Evolutionary conservation across 78 protist species (phyloP).

Genomic region (Dictyostelium citrinum): DNA sequence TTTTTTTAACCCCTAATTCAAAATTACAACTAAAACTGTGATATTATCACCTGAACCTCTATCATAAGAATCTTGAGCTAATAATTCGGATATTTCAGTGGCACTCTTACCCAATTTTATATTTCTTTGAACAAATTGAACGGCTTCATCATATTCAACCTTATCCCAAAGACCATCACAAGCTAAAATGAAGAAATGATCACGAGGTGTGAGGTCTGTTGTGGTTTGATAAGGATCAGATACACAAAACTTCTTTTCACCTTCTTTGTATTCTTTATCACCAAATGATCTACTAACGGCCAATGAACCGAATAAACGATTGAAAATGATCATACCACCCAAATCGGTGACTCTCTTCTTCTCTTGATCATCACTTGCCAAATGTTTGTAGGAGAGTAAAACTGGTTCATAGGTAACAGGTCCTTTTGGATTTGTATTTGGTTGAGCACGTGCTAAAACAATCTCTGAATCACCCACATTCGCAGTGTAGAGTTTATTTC

Average conservation of each 20-base stretch:
- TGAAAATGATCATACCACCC: constrained; percentile 85
- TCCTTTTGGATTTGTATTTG: neutral
- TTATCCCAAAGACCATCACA: constrained; percentile 88
- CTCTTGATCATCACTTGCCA: constrained; percentile 65
- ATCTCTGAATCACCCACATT: constrained; percentile 80
- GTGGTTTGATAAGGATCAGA: constrained; percentile 58
- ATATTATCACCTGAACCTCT: constrained; percentile 75
- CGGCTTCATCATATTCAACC: constrained; percentile 52
- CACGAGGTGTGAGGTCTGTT: constrained; percentile 40
- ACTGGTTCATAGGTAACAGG: constrained; percentile 14
- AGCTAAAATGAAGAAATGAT: constrained; percentile 75
- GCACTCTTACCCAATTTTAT: constrained; percentile 58
- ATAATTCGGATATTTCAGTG: constrained; percentile 23
- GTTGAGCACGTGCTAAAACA: constrained; percentile 36
- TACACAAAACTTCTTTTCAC: constrained; percentile 74
- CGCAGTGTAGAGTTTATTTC: constrained; percentile 57
- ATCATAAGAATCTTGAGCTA: constrained; percentile 58
- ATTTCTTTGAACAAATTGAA: neutral
- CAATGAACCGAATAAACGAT: constrained; percentile 77
- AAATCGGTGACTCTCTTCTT: constrained; percentile 68
- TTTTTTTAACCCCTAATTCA: constrained; percentile 29
- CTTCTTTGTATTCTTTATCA: constrained; percentile 79
- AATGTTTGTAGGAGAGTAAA: constrained; percentile 70
- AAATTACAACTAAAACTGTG: constrained; percentile 47
- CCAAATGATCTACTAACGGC: constrained; percentile 84